Base-by-base conservation (phyloP, 2,329 filamentous ascomycete genomes). In the Scortechinia acanthostroma region DNA sequence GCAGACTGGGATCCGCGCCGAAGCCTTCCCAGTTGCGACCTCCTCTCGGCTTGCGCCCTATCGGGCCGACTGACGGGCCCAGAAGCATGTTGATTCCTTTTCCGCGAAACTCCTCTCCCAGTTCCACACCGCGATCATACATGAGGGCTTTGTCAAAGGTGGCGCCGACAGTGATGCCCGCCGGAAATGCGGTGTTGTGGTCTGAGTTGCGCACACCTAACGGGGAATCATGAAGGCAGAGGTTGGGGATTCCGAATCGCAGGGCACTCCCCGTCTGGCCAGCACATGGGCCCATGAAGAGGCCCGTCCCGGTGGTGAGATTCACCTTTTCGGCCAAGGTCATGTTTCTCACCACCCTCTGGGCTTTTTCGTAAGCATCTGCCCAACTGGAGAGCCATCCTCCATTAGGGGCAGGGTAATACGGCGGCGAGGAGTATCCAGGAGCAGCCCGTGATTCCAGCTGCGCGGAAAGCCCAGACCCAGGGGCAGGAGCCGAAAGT, bases 281-380 rank as follows among this genome's bases (percentile, higher is more conserved):
- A 19, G 84, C 82, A 52, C 88, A 93, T 21, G 71, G 80, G 22
- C 76, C 85, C 86, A 89, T 90, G 50, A 72, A 83, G 35, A 83
- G 73, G 1, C 86, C 86, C 1, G 76, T 83, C 3, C 86, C 86
- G 1, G 77, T 76, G 0, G 85, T 89, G 44, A 90, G 72, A 56
- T 90, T 91, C 3, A 84, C 82, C 65, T 91, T 91, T 59, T 91
- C 87, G 2, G 85, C 86, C 46, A 91, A 62, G 0, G 86, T 91
- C 86, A 91, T 88, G 42, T 79, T 75, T 45, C 78, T 76, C 15
- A 91, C 86, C 14, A 91, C 61, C 3, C 68, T 61, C 47, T 80
- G 72, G 1, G 87, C 87, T 54, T 86, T 88, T 44, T 65, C 65
- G 56, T 90, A 91, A 52, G 84, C 83, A 16, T 76, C 75, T 19